Conservation (phyloP, 2,329 filamentous ascomycete species). For the Verticillium nubilum region DNA sequence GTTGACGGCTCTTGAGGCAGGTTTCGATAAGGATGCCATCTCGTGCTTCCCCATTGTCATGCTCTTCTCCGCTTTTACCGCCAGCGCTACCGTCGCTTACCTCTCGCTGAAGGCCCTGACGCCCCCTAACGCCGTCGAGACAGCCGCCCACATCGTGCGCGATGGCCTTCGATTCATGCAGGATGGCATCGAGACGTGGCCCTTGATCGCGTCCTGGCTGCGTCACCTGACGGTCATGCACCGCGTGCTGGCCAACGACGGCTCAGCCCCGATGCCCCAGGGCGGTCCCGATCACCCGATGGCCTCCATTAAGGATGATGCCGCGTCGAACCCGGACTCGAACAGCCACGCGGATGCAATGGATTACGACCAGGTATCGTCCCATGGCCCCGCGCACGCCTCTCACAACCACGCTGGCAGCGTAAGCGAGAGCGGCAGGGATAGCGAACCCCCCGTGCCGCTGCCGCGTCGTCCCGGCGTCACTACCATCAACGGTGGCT, state of each 20-base stretch:
- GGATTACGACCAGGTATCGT: conserved; percentile 48
- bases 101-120: conserved; percentile 57
- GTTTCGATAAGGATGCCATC: conserved; percentile 52
- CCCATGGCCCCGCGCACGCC: conserved; percentile 18
- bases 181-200: conserved; percentile 55
- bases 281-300: conserved; percentile 19
- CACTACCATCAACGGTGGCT: conserved; percentile 54
- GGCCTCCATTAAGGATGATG: conserved; percentile 48
- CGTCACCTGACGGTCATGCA: conserved; percentile 57
- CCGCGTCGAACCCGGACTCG: conserved; percentile 48
- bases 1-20: conserved; percentile 48
- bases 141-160: conserved; percentile 49
- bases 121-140: conserved; percentile 50
- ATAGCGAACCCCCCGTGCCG: conserved; percentile 47
- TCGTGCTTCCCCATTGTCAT: conserved; percentile 59
- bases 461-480: conserved; percentile 46
- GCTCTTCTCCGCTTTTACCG: conserved; percentile 57
- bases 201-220: conserved; percentile 53
- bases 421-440: conserved; percentile 36
- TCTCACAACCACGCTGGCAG: conserved; percentile 22
- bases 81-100: conserved; percentile 56
- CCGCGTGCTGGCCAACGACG: conserved; percentile 52
- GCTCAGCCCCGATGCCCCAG: conserved; percentile 25
- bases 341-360: conserved; percentile 48
- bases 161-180: conserved; percentile 55